A percentile compares a stretch with the other conserved stretches of the same genome.
Conservation (phyloP, 495 filamentous ascomycete species). For the Alectoria sarmentosa region DNA sequence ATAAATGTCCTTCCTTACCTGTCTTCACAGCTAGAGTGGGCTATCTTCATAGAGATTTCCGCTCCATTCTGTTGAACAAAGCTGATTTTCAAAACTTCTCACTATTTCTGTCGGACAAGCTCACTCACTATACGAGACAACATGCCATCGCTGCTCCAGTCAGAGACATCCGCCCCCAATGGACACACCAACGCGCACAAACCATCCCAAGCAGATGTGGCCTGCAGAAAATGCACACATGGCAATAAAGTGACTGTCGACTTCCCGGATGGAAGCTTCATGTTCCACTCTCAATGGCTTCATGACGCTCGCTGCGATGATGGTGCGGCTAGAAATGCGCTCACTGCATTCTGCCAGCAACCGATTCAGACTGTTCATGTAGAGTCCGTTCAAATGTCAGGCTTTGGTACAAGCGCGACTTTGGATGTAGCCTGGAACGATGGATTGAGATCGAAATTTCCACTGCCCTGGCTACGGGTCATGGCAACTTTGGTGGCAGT, state of each 20-base stretch:
- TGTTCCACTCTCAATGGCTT: conserved; percentile 15
- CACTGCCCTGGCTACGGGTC: neutral
- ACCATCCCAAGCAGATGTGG: no score
- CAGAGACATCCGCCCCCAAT: no score
- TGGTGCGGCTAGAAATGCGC: conserved; percentile 2
- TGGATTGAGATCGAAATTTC: neutral
- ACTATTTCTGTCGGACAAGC: no score
- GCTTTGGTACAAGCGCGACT: neutral
- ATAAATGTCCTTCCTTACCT: no score
- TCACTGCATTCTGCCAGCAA: conserved; percentile 5
- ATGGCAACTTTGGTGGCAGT: conserved; percentile 4
- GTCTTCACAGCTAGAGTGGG: no score
- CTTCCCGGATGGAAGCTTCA: neutral
- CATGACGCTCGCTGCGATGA: conserved; percentile 10
- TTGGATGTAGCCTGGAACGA: conserved; percentile 5
- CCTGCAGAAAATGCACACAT: neutral
- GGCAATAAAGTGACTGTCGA: neutral
- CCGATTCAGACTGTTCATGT: neutral
- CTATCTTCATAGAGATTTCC: no score
- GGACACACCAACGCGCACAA: no score
- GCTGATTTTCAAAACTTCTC: no score
- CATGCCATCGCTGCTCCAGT: no score
- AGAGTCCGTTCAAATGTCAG: neutral
- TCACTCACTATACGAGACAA: no score
- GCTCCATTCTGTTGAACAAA: no score